Percentiles rank a stretch among this genome's conserved stretches.
These are phyloP conservation scores for Rhizophagus clarus DNA, from an alignment of 192 early-diverging fungal genomes.

Conservation along the genomic window DNA sequence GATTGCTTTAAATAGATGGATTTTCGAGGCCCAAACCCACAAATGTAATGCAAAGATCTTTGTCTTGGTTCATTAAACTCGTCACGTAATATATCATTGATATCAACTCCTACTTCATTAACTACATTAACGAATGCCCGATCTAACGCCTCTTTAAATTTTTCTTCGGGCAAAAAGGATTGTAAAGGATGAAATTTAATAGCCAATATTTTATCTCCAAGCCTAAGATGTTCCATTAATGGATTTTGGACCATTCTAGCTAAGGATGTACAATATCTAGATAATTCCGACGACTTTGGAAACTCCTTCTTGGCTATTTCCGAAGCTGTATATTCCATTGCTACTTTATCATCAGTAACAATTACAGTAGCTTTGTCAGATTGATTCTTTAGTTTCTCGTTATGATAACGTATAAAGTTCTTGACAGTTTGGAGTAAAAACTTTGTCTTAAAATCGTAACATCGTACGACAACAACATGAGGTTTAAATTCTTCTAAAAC, in stretches of 20 bases:
- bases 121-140: constrained; percentile 88
- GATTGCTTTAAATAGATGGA: constrained; percentile 62
- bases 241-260: constrained; percentile 87
- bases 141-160: constrained; percentile 69
- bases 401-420: constrained; percentile 54
- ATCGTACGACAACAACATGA: constrained; percentile 82
- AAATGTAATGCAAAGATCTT: constrained; percentile 81
- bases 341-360: constrained; percentile 87
- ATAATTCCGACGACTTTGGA: constrained; percentile 69
- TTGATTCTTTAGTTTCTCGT: neutral
- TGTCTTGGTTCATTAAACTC: constrained; percentile 50
- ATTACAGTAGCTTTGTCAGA: constrained; percentile 59
- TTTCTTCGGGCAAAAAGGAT: constrained; percentile 66
- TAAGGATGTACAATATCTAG: constrained; percentile 86
- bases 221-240: constrained; percentile 73
- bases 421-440: constrained; percentile 72
- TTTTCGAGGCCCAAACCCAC: constrained; percentile 94
- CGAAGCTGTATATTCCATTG: constrained; percentile 70
- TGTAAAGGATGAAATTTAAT: constrained; percentile 78
- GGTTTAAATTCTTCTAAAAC: constrained; percentile 64
- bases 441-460: constrained; percentile 74
- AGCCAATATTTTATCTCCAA: constrained; percentile 49
- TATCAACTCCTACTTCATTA: constrained; percentile 84
- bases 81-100: constrained; percentile 69
- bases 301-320: constrained; percentile 56